Evolutionary conservation across 2,329 filamentous ascomycete species (phyloP).

Genomic region (Fusarium nematophilum): DNA sequence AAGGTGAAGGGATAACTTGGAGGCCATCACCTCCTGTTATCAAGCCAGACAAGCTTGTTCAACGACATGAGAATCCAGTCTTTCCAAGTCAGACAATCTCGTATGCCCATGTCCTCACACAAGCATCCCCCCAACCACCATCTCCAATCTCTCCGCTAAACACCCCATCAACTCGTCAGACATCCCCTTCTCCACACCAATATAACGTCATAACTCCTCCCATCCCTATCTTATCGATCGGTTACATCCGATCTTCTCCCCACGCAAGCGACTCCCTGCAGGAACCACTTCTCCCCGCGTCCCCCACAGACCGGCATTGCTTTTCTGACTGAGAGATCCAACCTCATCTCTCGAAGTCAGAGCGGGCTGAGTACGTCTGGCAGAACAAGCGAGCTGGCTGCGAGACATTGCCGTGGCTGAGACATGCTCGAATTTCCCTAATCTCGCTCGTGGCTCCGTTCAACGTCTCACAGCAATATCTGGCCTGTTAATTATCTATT

Average conservation of each 20-base stretch:
- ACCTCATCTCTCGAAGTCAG: too few relatives aligned
- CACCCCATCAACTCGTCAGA: too few relatives aligned
- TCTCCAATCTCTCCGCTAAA: too few relatives aligned
- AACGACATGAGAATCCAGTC: too few relatives aligned
- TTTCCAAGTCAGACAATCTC: too few relatives aligned
- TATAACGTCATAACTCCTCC: background rate
- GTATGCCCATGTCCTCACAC: too few relatives aligned
- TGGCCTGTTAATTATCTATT: too few relatives aligned
- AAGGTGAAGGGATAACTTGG: background rate
- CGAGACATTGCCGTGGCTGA: conserved; percentile 36
- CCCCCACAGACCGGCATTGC: background rate
- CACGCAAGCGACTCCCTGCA: background rate
- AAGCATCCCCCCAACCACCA: too few relatives aligned
- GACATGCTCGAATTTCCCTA: conserved; percentile 10
- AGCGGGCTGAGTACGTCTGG: conserved; percentile 7
- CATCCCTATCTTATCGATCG: conserved; percentile 12
- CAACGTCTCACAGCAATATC: too few relatives aligned
- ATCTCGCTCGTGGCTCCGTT: conserved; percentile 32
- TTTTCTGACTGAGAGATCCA: too few relatives aligned
- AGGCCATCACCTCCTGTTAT: too few relatives aligned
- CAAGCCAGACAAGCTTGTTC: too few relatives aligned
- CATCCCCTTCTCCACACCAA: background rate
- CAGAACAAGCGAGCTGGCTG: conserved; percentile 17
- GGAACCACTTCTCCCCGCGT: background rate
- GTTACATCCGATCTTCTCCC: conserved; percentile 28